These are phyloP conservation scores for Dipodascus albidus DNA, from an alignment of 805 yeast species.

Conservation along the genomic window DNA sequence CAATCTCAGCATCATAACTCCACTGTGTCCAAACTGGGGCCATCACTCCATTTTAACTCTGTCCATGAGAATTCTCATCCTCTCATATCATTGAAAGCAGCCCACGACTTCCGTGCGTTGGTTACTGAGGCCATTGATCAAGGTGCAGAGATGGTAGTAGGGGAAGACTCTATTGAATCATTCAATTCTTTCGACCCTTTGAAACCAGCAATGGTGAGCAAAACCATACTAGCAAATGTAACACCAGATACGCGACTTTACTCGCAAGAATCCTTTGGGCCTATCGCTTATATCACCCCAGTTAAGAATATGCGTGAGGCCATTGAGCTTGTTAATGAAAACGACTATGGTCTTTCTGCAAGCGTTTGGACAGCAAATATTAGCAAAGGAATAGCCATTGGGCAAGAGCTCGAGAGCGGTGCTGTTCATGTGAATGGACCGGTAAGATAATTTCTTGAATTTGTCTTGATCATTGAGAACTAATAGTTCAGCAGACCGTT, in stretches of 20 bases:
- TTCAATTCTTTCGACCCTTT: constrained; percentile 28
- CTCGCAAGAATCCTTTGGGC: constrained; percentile 72
- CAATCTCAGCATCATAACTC: background rate
- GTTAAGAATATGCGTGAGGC: constrained; percentile 60
- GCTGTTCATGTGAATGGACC: constrained; percentile 62
- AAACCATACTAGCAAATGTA: constrained; percentile 33
- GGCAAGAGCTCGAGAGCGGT: constrained; percentile 63
- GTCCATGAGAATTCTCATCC: background rate
- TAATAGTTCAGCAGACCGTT: constrained; percentile 11
- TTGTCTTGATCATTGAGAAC: background rate
- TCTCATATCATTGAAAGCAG: constrained; percentile 2
- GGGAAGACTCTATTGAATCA: constrained; percentile 53
- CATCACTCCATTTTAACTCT: background rate
- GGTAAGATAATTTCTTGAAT: background rate
- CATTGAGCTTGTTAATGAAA: constrained; percentile 51
- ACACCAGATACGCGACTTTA: constrained; percentile 43
- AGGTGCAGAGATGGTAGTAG: constrained; percentile 57
- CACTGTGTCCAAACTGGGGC: background rate
- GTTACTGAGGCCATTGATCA: constrained; percentile 53
- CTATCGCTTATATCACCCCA: constrained; percentile 57
- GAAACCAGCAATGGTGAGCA: constrained; percentile 42
- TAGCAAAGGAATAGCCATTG: constrained; percentile 51
- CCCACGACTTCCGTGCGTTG: constrained; percentile 13
- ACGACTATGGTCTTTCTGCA: constrained; percentile 69
- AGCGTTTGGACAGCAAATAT: constrained; percentile 61